phyloP scores from a whole-genome alignment of 2,329 filamentous ascomycete species.

The Trichothecium roseum region DNA sequence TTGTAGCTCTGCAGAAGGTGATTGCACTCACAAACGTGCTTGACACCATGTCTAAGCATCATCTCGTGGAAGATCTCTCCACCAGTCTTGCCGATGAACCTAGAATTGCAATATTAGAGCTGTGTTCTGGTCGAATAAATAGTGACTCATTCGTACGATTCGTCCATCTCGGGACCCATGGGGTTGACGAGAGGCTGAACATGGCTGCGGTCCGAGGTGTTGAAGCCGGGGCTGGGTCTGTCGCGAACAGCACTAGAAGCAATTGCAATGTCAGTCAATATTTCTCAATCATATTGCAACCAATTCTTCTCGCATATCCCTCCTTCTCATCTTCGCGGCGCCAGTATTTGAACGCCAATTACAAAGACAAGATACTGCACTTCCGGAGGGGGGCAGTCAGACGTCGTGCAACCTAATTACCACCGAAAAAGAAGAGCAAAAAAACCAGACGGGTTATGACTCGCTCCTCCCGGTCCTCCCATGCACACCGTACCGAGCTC shows the following conservation, averaged over 20 bases:
- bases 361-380: no score
- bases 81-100: conserved; percentile 88
- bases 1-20: conserved; percentile 5
- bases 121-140: not conserved
- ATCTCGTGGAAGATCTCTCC: conserved; percentile 98
- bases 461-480: no score
- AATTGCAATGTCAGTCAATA: no score
- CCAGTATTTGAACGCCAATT: no score
- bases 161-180: conserved; percentile 57
- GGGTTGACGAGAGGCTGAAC: conserved; percentile 58
- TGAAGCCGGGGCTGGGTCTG: conserved; percentile 53
- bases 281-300: no score
- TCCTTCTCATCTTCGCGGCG: no score
- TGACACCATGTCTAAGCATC: conserved; percentile 88
- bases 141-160: conserved; percentile 60
- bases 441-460: no score
- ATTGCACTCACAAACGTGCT: conserved; percentile 88
- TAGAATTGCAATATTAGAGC: conserved; percentile 20
- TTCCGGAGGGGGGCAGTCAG: no score
- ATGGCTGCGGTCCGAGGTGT: conserved; percentile 42
- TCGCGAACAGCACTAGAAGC: conserved; percentile 46
- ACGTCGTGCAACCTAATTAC: no score
- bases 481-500: no score
- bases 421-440: no score
- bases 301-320: no score